Evolutionary conservation across 306 rosid species (phyloP).

Genomic region (Cotoneaster glaucophyllus): DNA sequence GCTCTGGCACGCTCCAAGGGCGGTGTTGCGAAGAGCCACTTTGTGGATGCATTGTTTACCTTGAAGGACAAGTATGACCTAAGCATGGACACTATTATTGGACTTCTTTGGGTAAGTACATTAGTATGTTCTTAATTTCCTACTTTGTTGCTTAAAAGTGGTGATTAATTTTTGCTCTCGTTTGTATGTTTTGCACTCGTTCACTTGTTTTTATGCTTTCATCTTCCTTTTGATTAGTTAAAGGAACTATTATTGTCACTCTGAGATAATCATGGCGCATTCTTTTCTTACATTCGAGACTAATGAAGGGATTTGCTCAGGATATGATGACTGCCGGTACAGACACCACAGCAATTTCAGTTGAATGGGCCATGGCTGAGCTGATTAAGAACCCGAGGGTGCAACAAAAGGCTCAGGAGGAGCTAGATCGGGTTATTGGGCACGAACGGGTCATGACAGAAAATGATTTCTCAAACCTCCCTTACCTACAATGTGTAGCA

Average conservation of each 20-base stretch:
- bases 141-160: background rate
- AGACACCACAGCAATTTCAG: slow-evolving; percentile 25
- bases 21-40: slow-evolving; percentile 66
- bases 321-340: slow-evolving; percentile 92
- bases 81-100: slow-evolving; percentile 80
- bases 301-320: slow-evolving; percentile 13
- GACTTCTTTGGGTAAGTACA: slow-evolving; percentile 75
- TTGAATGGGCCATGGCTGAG: background rate
- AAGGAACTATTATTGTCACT: background rate
- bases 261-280: background rate
- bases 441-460: slow-evolving; percentile 11
- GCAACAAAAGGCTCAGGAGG: slow-evolving; percentile 54
- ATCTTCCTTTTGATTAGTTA: background rate
- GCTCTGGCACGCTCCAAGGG: slow-evolving; percentile 48
- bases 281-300: background rate
- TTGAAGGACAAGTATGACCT: slow-evolving; percentile 73
- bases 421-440: slow-evolving; percentile 42
- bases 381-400: background rate
- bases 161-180: too few species aligned
- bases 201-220: too few species aligned
- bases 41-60: slow-evolving; percentile 79
- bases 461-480: slow-evolving; percentile 57
- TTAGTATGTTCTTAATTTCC: background rate
- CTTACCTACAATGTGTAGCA: slow-evolving; percentile 66
- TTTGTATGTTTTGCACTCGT: too few species aligned